Evolutionary conservation across 2,329 filamentous ascomycete species (phyloP).

Genomic region (Tolypocladium guangdongense): DNA sequence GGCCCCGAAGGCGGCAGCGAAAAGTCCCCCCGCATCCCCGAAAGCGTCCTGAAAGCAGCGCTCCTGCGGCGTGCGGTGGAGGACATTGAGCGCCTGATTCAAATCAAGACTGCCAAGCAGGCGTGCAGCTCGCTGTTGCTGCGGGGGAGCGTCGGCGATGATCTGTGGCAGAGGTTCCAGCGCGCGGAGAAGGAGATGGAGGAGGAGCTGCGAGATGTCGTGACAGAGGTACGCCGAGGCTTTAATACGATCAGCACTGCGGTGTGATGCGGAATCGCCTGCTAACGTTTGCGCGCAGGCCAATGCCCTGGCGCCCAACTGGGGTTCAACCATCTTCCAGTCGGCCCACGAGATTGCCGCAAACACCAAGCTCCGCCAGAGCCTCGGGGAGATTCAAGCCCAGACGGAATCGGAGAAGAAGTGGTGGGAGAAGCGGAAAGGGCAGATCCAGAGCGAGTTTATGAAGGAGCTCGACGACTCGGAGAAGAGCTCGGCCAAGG

Average conservation of each 20-base stretch:
- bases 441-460: slow-evolving; percentile 62
- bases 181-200: slow-evolving; percentile 97
- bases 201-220: slow-evolving; percentile 87
- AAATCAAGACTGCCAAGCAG: slow-evolving; percentile 79
- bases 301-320: slow-evolving; percentile 77
- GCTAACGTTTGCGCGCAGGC: slow-evolving; percentile 43
- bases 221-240: slow-evolving; percentile 59
- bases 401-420: slow-evolving; percentile 65
- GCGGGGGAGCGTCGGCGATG: slow-evolving; percentile 87
- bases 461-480: slow-evolving; percentile 74
- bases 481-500: slow-evolving; percentile 32
- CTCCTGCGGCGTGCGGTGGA: slow-evolving; percentile 82
- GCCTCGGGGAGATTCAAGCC: slow-evolving; percentile 63
- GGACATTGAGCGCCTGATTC: slow-evolving; percentile 84
- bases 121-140: slow-evolving; percentile 75
- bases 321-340: slow-evolving; percentile 95
- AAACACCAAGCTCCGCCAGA: slow-evolving; percentile 65
- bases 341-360: slow-evolving; percentile 91
- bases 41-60: slow-evolving; percentile 77
- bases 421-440: slow-evolving; percentile 85
- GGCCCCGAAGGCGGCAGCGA: slow-evolving; percentile 50
- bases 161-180: slow-evolving; percentile 86
- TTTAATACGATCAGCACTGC: neutral
- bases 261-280: neutral
- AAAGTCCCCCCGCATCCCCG: slow-evolving; percentile 62